phyloP scores from a whole-genome alignment of 352 stramenopile genomes.

The Pythium rhizo-oryzae region DNA sequence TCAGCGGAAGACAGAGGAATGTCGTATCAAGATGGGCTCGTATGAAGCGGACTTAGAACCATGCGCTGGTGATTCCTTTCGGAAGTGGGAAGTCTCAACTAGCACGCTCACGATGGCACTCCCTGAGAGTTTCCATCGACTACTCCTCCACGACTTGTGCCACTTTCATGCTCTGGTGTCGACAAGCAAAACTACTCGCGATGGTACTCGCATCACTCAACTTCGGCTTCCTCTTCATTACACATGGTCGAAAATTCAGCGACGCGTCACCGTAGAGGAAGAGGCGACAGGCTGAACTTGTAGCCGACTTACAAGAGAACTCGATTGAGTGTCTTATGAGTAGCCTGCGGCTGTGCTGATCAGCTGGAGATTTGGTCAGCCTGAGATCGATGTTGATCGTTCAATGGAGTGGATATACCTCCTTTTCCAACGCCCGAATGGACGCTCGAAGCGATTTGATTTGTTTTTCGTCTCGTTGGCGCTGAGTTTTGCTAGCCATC shows the following conservation, averaged over 20 bases:
- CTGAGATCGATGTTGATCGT: not conserved
- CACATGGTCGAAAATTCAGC: conserved; percentile 47
- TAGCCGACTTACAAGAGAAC: not conserved
- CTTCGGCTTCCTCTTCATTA: conserved; percentile 69
- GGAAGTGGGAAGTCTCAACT: conserved; percentile 72
- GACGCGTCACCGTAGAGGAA: conserved; percentile 40
- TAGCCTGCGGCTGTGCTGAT: conserved; percentile 20
- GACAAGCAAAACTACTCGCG: conserved; percentile 62
- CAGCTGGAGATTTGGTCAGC: conserved; percentile 6
- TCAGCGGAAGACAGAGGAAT: conserved; percentile 66
- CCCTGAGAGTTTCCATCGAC: conserved; percentile 69
- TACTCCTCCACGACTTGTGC: conserved; percentile 74
- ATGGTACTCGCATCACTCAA: conserved; percentile 74
- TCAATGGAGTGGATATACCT: conserved; percentile 25
- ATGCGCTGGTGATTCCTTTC: conserved; percentile 48
- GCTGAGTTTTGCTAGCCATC: conserved; percentile 5
- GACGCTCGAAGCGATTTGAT: conserved; percentile 35
- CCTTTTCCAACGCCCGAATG: conserved; percentile 31
- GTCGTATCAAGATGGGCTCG: conserved; percentile 42
- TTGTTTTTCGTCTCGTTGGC: conserved; percentile 27
- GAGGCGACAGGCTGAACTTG: conserved; percentile 29
- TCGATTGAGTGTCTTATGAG: conserved; percentile 4
- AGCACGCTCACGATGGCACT: conserved; percentile 70
- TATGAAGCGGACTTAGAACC: conserved; percentile 63
- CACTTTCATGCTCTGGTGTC: conserved; percentile 71